Evolutionary conservation across 805 yeast genomes (phyloP), one percentile per base, ranked within the genome.

Genomic region (Osmozyma mogii): DNA sequence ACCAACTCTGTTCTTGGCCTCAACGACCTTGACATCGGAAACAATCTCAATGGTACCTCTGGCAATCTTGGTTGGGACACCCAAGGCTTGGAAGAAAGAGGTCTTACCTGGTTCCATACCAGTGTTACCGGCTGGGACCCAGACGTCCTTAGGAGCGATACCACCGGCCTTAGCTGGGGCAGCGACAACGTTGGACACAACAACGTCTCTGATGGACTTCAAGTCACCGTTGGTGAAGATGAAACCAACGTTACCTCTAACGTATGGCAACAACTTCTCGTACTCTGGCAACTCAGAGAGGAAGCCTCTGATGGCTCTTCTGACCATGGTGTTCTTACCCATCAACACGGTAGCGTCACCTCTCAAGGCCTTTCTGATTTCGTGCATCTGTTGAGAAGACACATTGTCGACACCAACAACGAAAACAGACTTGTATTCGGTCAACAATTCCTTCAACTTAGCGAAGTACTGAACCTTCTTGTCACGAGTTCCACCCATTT

Each of bases 21-120:
- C 77, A 60, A 88, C 95, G 64, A 92, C 95, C 76, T 84, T 84
- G 59, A 92, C 95, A 63, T 92, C 98, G 55, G 82, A 70, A 68
- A 85, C 87, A 71, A 92, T 92, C 76, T 92, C 99, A 80, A 92
- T 92, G 73, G 96, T 87, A 92, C 99, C 99, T 84, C 99, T 88
- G 71, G 95, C 92, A 87, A 92, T 92, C 94, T 92, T 92, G 84
- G 99, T 92, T 79, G 98, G 98, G 59, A 92, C 96, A 84, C 97
- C 97, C 60, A 92, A 80, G 64, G 99, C 98, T 80, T 92, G 99
- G 97, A 92, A 92, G 94, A 92, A 92, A 65, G 98, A 92, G 61
- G 99, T 92, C 85, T 92, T 92, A 82, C 97, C 97, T 71, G 99
- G 99, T 76, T 92, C 98, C 95, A 92, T 88, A 83, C 97, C 96